Percentiles rank a stretch among this genome's conserved stretches.
Evolutionary conservation across 2,329 filamentous ascomycete genomes (phyloP).

Genomic region (Fusarium subtropicale): DNA sequence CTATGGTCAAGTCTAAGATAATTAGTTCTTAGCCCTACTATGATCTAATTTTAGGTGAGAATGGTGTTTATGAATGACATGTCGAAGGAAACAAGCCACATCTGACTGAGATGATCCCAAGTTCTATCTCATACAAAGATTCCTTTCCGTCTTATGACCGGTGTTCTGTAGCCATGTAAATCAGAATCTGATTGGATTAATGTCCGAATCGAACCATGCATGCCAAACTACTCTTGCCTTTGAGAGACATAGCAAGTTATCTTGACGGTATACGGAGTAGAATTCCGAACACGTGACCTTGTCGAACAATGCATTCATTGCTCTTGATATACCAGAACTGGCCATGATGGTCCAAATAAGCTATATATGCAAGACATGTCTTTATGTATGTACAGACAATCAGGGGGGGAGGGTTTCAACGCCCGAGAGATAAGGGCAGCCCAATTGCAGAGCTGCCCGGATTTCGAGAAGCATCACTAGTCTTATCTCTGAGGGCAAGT

Average conservation of each 20-base stretch:
- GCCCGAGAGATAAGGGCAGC: conserved; percentile 31
- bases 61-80: neutral
- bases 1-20: neutral
- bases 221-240: neutral
- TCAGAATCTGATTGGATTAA: neutral
- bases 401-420: neutral
- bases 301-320: neutral
- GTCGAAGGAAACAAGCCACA: neutral
- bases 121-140: conserved; percentile 20
- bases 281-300: conserved; percentile 16
- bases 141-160: neutral
- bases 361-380: conserved; percentile 33
- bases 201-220: neutral
- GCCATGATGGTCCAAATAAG: conserved; percentile 6
- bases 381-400: conserved; percentile 4
- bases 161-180: neutral
- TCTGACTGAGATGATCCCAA: neutral
- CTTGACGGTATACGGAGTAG: neutral
- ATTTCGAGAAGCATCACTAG: conserved; percentile 24
- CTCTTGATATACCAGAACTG: neutral
- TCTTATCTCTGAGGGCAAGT: conserved; percentile 28
- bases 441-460: conserved; percentile 40
- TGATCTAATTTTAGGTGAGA: neutral
- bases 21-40: neutral
- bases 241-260: neutral